phyloP scores from a whole-genome alignment of 306 rosid genomes.

The Vicia faba region DNA sequence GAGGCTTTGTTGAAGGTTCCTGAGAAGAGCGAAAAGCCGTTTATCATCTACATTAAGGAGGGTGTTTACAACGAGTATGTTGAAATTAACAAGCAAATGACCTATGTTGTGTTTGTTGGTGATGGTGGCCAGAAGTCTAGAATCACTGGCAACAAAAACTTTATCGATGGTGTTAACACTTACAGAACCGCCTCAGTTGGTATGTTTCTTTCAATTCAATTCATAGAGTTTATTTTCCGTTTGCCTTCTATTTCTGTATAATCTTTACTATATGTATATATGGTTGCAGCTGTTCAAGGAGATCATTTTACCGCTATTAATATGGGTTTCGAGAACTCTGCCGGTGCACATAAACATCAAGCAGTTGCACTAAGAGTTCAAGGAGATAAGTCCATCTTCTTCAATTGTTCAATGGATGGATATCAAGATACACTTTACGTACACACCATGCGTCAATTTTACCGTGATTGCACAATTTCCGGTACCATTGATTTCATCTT shows the following conservation, averaged over 20 bases:
- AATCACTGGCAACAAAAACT: slow-evolving; percentile 56
- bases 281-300: slow-evolving; percentile 51
- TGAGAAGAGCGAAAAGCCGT: slow-evolving; percentile 16
- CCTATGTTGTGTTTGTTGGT: slow-evolving; percentile 53
- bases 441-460: slow-evolving; percentile 70
- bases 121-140: slow-evolving; percentile 50
- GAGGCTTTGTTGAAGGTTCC: slow-evolving; percentile 55
- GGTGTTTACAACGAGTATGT: slow-evolving; percentile 62
- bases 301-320: slow-evolving; percentile 54
- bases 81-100: slow-evolving; percentile 30
- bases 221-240: too few species aligned
- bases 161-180: slow-evolving; percentile 49
- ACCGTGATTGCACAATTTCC: slow-evolving; percentile 60
- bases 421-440: slow-evolving; percentile 42
- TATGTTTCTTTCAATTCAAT: slow-evolving; percentile 19
- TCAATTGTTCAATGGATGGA: slow-evolving; percentile 63
- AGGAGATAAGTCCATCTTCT: slow-evolving; percentile 56
- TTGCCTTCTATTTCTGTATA: too few species aligned
- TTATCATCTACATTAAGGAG: slow-evolving; percentile 57
- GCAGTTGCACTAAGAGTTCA: slow-evolving; percentile 76
- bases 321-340: slow-evolving; percentile 69
- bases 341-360: slow-evolving; percentile 66
- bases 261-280: too few species aligned
- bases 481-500: slow-evolving; percentile 79
- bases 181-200: slow-evolving; percentile 61